phyloP scores from a whole-genome alignment of 2,329 filamentous ascomycete species.

The Talaromyces atroroseus region DNA sequence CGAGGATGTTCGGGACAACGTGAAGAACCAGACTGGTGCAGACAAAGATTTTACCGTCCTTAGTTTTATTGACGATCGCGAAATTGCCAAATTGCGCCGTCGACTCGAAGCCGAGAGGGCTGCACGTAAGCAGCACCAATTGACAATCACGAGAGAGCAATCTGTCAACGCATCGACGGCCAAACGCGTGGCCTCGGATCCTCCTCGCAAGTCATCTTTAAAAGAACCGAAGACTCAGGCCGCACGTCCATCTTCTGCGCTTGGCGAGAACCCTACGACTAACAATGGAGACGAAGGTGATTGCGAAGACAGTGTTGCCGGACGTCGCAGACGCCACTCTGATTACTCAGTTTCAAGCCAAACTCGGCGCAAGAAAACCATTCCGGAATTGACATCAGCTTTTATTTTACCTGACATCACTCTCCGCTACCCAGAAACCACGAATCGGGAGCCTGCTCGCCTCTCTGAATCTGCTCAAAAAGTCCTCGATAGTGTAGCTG shows the following conservation, averaged over 20 bases:
- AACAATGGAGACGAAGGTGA: conserved; percentile 24
- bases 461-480: conserved; percentile 37
- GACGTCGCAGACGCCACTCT: conserved; percentile 34
- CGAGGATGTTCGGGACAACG: conserved; percentile 22
- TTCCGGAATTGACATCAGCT: conserved; percentile 57
- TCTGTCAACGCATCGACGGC: conserved; percentile 36
- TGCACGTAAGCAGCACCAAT: conserved; percentile 37
- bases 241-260: conserved; percentile 29
- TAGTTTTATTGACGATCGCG: conserved; percentile 49
- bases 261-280: conserved; percentile 30
- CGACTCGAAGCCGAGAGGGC: conserved; percentile 51
- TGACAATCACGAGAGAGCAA: conserved; percentile 24
- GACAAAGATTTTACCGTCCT: conserved; percentile 47
- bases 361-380: conserved; percentile 45
- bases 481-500: conserved; percentile 38
- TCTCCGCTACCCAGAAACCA: conserved; percentile 33
- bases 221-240: conserved; percentile 43
- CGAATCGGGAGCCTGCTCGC: conserved; percentile 25
- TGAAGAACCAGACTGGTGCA: conserved; percentile 21
- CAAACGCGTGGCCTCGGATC: conserved; percentile 30
- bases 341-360: conserved; percentile 46
- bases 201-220: conserved; percentile 52
- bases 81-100: conserved; percentile 51
- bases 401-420: conserved; percentile 62
- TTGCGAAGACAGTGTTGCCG: conserved; percentile 25